Conservation (phyloP, 495 filamentous ascomycete genomes). For the Penicillium lividum region DNA sequence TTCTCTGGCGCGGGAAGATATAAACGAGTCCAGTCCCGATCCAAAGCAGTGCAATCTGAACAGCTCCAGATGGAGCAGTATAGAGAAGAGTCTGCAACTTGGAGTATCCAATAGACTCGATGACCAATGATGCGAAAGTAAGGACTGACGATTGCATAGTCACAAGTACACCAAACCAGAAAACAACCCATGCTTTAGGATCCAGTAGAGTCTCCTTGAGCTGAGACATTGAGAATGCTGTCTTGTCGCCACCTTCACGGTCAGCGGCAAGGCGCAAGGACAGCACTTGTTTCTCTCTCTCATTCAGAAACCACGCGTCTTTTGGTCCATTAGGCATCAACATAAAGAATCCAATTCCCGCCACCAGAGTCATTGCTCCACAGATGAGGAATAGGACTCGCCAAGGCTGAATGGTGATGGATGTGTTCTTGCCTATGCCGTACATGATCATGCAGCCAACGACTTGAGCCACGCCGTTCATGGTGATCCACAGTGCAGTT, state of each 20-base stretch:
- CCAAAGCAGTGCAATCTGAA: conserved; percentile 36
- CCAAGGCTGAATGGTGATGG: conserved; percentile 42
- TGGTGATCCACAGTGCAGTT: conserved; percentile 50
- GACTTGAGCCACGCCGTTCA: conserved; percentile 56
- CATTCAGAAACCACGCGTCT: conserved; percentile 57
- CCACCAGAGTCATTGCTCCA: conserved; percentile 52
- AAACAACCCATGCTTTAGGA: conserved; percentile 61
- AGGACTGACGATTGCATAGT: conserved; percentile 29
- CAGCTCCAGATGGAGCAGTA: conserved; percentile 33
- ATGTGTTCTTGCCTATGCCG: conserved; percentile 49
- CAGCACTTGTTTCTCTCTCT: conserved; percentile 54
- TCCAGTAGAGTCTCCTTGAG: conserved; percentile 57
- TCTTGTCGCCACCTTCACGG: conserved; percentile 61
- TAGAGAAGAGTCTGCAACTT: conserved; percentile 36
- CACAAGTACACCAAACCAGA: conserved; percentile 50
- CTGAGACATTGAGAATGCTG: conserved; percentile 55
- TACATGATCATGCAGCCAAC: conserved; percentile 57
- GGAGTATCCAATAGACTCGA: conserved; percentile 32
- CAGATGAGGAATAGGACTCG: conserved; percentile 49
- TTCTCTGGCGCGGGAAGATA: conserved; percentile 25
- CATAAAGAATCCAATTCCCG: conserved; percentile 52
- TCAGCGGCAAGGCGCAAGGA: conserved; percentile 56
- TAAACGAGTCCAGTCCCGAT: conserved; percentile 28
- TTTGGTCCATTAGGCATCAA: conserved; percentile 60
- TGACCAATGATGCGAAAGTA: conserved; percentile 38